A percentile compares a stretch with the other conserved stretches of the same genome.
These are phyloP conservation scores for Ajuga chamaepitys DNA, from an alignment of 257 asterid genomes.

Conservation along the genomic window DNA sequence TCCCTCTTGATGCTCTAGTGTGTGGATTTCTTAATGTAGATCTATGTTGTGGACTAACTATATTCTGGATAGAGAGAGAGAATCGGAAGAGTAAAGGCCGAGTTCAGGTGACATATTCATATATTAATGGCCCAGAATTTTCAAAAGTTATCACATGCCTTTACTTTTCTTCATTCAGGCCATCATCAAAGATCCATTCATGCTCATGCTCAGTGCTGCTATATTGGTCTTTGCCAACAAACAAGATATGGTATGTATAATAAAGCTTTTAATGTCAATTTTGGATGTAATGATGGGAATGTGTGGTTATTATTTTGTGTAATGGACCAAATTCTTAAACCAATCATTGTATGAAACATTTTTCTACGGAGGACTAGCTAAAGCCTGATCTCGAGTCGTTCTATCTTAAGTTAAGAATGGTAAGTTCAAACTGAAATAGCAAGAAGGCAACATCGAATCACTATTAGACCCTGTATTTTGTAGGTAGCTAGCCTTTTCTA, in stretches of 20 bases:
- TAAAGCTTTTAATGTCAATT: background rate
- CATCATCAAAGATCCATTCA: constrained; percentile 85
- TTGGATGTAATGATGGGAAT: no score
- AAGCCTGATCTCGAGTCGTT: no score
- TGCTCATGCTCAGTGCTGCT: constrained; percentile 91
- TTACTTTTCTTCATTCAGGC: constrained; percentile 43
- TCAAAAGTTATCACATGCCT: constrained; percentile 15
- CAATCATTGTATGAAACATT: no score
- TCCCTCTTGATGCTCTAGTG: background rate
- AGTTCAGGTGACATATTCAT: constrained; percentile 56
- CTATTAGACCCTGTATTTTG: background rate
- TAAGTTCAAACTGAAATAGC: no score
- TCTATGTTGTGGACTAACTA: constrained; percentile 94
- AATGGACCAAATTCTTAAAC: no score
- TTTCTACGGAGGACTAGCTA: no score
- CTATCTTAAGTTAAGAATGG: no score
- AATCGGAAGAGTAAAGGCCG: constrained; percentile 71
- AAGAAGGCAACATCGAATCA: background rate
- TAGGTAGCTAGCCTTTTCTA: background rate
- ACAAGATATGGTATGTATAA: constrained; percentile 80
- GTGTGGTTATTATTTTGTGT: no score
- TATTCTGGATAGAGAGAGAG: constrained; percentile 94
- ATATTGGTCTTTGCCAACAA: constrained; percentile 94
- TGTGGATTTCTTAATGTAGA: constrained; percentile 34
- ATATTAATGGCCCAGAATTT: constrained; percentile 17